Conservation (phyloP, 257 asterid species). For the Solanum appendiculatum region DNA sequence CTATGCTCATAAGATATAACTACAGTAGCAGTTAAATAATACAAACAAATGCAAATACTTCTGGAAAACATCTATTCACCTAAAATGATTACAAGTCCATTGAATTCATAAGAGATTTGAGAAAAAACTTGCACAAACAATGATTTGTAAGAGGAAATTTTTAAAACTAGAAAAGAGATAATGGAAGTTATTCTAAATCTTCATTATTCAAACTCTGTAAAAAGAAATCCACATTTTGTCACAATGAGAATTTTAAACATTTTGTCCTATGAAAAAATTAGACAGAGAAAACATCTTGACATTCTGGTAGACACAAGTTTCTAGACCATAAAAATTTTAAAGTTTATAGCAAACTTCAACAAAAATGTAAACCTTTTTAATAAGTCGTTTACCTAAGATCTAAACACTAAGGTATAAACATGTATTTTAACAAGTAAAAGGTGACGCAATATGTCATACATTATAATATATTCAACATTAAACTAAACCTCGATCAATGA, state of each 20-base stretch:
- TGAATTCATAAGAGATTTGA: conserved; percentile 21
- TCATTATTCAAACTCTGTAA: too few relatives aligned
- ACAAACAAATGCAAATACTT: background rate
- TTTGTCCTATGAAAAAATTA: background rate
- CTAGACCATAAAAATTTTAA: background rate
- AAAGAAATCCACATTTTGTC: too few relatives aligned
- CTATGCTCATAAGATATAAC: background rate
- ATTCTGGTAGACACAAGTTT: background rate
- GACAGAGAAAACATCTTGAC: background rate
- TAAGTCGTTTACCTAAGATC: background rate
- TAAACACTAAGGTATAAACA: background rate
- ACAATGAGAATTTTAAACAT: too few relatives aligned
- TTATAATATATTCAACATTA: too few relatives aligned
- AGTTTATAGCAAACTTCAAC: background rate
- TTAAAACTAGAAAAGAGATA: too few relatives aligned
- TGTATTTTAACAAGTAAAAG: background rate
- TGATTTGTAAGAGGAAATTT: background rate
- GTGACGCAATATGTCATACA: too few relatives aligned
- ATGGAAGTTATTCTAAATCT: too few relatives aligned
- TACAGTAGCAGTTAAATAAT: background rate
- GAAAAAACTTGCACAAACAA: background rate
- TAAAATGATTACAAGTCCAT: conserved; percentile 15
- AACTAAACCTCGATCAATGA: background rate
- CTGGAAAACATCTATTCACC: conserved; percentile 3
- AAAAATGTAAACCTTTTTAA: background rate